phyloP scores from a whole-genome alignment of 805 yeast genomes.

The Wickerhamomyces bovis region DNA sequence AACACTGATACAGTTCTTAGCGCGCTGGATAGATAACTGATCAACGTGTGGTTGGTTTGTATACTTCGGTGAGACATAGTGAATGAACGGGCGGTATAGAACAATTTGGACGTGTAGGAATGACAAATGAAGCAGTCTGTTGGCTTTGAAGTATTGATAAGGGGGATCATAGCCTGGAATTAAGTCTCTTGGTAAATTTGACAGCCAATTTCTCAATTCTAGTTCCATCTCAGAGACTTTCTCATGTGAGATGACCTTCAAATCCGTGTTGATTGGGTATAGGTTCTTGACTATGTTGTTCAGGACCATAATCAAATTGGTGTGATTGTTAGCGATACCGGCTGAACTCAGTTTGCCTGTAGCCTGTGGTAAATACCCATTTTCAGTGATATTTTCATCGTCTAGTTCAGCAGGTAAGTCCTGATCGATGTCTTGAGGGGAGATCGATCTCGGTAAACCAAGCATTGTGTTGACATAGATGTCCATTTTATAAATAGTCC shows the following conservation, averaged over 20 bases:
- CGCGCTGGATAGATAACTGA: conserved; percentile 62
- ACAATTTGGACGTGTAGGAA: conserved; percentile 74
- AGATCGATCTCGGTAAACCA: conserved; percentile 75
- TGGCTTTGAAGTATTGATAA: conserved; percentile 58
- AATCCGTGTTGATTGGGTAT: conserved; percentile 54
- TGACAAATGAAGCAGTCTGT: conserved; percentile 64
- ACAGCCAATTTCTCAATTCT: conserved; percentile 68
- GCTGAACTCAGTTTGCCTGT: conserved; percentile 58
- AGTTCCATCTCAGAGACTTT: conserved; percentile 58
- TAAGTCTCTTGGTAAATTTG: conserved; percentile 61
- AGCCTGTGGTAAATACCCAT: conserved; percentile 44
- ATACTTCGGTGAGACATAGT: conserved; percentile 61
- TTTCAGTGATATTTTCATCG: conserved; percentile 75
- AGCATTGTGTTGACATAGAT: conserved; percentile 81
- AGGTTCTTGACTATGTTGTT: conserved; percentile 61
- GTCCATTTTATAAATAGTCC: conserved; percentile 89
- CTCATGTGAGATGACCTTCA: conserved; percentile 22
- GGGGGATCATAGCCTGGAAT: conserved; percentile 70
- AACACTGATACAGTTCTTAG: conserved; percentile 77
- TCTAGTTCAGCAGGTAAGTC: conserved; percentile 79
- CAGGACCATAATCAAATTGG: conserved; percentile 63
- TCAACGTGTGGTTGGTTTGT: conserved; percentile 34
- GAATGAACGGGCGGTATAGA: conserved; percentile 83
- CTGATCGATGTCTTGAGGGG: conserved; percentile 80
- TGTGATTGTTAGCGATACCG: conserved; percentile 82